These are phyloP conservation scores for Tremellales sp. DNA, from an alignment of 1,284 basidiomycete genomes.

Conservation along the genomic window DNA sequence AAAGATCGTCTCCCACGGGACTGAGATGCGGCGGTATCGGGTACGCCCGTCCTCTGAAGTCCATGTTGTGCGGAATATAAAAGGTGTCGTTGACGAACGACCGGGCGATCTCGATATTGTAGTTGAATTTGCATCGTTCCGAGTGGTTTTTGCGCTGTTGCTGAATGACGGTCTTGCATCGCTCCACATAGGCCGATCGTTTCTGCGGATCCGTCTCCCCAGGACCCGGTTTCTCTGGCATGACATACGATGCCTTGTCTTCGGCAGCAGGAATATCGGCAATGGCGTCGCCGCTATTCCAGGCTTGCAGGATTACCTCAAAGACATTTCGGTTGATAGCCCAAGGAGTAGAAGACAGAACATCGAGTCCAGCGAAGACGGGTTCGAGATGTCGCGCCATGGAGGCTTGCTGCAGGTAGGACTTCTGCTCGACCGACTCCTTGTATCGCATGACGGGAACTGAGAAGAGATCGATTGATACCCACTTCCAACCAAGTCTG, in stretches of 20 bases:
- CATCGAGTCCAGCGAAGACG: slow-evolving; percentile 84
- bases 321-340: slow-evolving; percentile 74
- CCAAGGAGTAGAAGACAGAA: slow-evolving; percentile 89
- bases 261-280: slow-evolving; percentile 70
- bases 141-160: slow-evolving; percentile 77
- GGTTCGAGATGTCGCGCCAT: slow-evolving; percentile 73
- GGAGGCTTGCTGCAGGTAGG: slow-evolving; percentile 74
- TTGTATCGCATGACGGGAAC: slow-evolving; percentile 87
- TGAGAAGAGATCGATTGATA: slow-evolving; percentile 35
- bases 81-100: slow-evolving; percentile 64
- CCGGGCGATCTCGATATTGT: slow-evolving; percentile 94
- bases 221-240: slow-evolving; percentile 62
- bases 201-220: slow-evolving; percentile 64
- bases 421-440: slow-evolving; percentile 79
- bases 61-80: slow-evolving; percentile 95
- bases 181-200: slow-evolving; percentile 59
- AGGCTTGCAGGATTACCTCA: slow-evolving; percentile 67
- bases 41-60: slow-evolving; percentile 97
- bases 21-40: slow-evolving; percentile 94
- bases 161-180: slow-evolving; percentile 61
- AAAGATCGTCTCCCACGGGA: slow-evolving; percentile 94
- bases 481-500: slow-evolving; percentile 1
- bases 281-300: slow-evolving; percentile 76
- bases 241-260: slow-evolving; percentile 27
- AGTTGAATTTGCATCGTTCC: slow-evolving; percentile 89